Base-by-base conservation (phyloP, 345 rosid genomes). In the Boechera stricta region DNA sequence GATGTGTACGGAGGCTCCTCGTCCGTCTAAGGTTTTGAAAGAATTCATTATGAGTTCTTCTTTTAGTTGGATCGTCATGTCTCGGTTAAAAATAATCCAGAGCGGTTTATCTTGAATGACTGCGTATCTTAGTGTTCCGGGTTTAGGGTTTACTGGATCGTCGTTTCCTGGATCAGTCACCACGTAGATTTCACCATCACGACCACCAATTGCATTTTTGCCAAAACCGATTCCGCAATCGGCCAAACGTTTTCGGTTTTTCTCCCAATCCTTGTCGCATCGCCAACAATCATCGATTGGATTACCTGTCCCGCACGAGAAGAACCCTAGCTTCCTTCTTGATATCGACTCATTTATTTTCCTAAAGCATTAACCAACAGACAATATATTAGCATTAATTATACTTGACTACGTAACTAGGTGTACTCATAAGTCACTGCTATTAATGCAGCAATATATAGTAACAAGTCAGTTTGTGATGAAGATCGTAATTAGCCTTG, bases 201-300 rank as follows among this genome's bases (percentile, higher is more conserved):
- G 79, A 2, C 97, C 97, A 0, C 97, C 97, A 6, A 89, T 36
- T 29, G 97, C 92, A 52, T 82, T 87, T 75, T 91, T 91, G 13
- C 94, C 97, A 67, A 91, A 91, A 41, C 97, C 94, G 45, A 91
- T 91, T 5, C 84, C 94, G 47, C 97, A 91, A 13, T 91, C 89
- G 0, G 97, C 97, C 9, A 89, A 79, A 48, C 82, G 71, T 75
- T 87, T 90, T 8, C 94, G 83, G 81, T 91, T 89, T 64, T 81
- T 78, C 82, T 88, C 88, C 92, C 97, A 91, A 10, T 85, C 69
- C 48, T 93, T 85, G 77, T 89, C 97, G 64, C 94, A 89, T 49
- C 94, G 69, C 97, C 94, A 91, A 82, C 97, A 91, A 77, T 91
- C 94, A 8, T 91, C 97, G 18, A 89, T 86, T 10, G 97, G 97